Percentiles rank a stretch among this genome's conserved stretches.
phyloP scores from a whole-genome alignment of 331 rosid species.

The Acacia pycnantha region DNA sequence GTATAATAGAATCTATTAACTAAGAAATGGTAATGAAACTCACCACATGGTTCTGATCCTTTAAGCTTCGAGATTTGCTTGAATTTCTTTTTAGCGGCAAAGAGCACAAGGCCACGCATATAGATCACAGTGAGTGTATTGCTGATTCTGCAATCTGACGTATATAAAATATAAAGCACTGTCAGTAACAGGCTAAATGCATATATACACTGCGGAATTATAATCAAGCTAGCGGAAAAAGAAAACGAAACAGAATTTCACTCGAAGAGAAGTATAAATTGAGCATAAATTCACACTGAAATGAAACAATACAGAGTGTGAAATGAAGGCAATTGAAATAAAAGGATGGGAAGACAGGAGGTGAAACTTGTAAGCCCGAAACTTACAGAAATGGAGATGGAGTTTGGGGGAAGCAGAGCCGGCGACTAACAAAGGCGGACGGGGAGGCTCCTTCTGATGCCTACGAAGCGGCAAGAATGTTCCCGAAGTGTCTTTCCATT shows the following conservation, averaged over 20 bases:
- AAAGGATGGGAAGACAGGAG: not conserved
- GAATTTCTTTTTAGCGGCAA: constrained; percentile 38
- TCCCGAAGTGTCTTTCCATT: constrained; percentile 6
- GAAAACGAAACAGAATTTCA: not conserved
- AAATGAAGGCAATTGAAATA: not conserved
- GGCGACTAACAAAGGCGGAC: not conserved
- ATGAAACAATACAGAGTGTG: not conserved
- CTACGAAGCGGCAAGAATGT: not conserved
- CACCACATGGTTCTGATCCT: constrained; percentile 48
- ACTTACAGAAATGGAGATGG: constrained; percentile 11
- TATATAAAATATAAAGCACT: not conserved
- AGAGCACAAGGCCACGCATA: constrained; percentile 44
- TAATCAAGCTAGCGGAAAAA: not conserved
- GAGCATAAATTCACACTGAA: not conserved
- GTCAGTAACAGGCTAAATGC: not conserved
- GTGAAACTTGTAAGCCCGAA: not conserved
- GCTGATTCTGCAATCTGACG: constrained; percentile 11
- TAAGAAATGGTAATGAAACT: constrained; percentile 1
- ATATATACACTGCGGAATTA: not conserved
- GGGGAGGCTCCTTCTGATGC: not conserved
- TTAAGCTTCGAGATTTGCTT: constrained; percentile 36
- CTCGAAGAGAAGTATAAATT: not conserved
- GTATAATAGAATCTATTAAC: not conserved
- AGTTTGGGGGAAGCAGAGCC: not conserved
- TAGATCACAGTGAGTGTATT: not conserved